Evolutionary conservation across 805 yeast species (phyloP).

Genomic region (Nakazawaea populi): DNA sequence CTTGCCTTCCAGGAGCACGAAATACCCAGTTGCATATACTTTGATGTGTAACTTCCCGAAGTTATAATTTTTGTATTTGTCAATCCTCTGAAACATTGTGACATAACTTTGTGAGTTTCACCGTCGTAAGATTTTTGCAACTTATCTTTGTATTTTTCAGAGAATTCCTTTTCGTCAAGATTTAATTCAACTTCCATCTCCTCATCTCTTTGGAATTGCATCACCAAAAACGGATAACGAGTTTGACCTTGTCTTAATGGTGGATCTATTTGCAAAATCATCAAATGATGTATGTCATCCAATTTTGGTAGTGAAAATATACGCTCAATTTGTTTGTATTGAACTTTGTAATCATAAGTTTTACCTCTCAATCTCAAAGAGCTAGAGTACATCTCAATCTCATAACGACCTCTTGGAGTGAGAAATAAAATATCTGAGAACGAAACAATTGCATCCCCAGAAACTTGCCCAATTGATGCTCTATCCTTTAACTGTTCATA

Average conservation of each 20-base stretch:
- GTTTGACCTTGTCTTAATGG: slow-evolving; percentile 99
- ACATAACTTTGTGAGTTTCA: slow-evolving; percentile 78
- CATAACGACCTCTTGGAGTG: slow-evolving; percentile 98
- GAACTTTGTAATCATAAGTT: slow-evolving; percentile 94
- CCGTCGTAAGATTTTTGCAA: slow-evolving; percentile 69
- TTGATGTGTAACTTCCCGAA: slow-evolving; percentile 77
- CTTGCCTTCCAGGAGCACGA: slow-evolving; percentile 91
- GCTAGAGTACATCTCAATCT: slow-evolving; percentile 85
- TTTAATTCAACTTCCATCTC: slow-evolving; percentile 88
- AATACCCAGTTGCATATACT: slow-evolving; percentile 77
- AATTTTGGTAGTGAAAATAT: slow-evolving; percentile 91
- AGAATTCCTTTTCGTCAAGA: slow-evolving; percentile 75
- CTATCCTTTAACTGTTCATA: slow-evolving; percentile 88
- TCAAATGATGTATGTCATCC: slow-evolving; percentile 84
- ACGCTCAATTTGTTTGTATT: slow-evolving; percentile 83
- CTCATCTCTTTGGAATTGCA: slow-evolving; percentile 88
- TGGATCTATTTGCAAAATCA: slow-evolving; percentile 90
- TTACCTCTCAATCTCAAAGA: slow-evolving; percentile 92
- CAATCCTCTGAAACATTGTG: slow-evolving; percentile 84
- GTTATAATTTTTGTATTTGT: slow-evolving; percentile 80
- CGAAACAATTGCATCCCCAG: slow-evolving; percentile 93
- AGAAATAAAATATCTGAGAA: slow-evolving; percentile 86
- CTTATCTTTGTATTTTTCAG: slow-evolving; percentile 66
- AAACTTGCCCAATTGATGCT: slow-evolving; percentile 90
- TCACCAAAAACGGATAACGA: slow-evolving; percentile 83